A percentile compares a stretch with the other conserved stretches of the same genome.
These are phyloP conservation scores for Tricholoma flavovirens DNA, from an alignment of 768 basidiomycete genomes.

Conservation along the genomic window DNA sequence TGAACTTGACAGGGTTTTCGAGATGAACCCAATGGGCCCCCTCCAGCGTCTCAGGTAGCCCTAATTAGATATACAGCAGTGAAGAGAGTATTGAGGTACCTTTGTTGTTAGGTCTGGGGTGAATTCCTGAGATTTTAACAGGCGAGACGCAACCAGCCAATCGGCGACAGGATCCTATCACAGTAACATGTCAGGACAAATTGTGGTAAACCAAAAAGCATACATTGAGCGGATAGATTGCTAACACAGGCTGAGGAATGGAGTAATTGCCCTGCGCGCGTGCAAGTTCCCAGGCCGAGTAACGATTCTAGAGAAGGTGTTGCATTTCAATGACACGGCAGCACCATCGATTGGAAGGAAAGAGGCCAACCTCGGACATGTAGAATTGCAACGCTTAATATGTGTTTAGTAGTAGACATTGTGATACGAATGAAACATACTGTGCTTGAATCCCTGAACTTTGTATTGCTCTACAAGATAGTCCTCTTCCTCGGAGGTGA, in stretches of 20 bases:
- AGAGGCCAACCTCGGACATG: slow-evolving; percentile 38
- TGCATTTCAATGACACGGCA: background rate
- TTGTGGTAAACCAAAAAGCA: background rate
- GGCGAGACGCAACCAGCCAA: slow-evolving; percentile 27
- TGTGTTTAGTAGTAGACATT: background rate
- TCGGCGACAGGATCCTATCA: slow-evolving; percentile 44
- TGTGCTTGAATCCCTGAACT: slow-evolving; percentile 52
- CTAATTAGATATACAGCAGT: background rate
- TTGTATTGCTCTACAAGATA: slow-evolving; percentile 62
- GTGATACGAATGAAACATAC: slow-evolving; percentile 32
- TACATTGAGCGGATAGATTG: slow-evolving; percentile 36
- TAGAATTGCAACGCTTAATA: slow-evolving; percentile 61
- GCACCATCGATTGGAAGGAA: background rate
- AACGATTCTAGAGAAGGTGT: slow-evolving; percentile 36
- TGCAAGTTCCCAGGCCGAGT: slow-evolving; percentile 32
- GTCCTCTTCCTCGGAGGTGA: slow-evolving; percentile 57
- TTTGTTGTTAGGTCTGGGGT: slow-evolving; percentile 34
- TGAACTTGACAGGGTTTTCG: slow-evolving; percentile 50
- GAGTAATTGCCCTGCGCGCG: slow-evolving; percentile 42
- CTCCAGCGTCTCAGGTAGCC: slow-evolving; percentile 33
- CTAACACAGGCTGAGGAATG: slow-evolving; percentile 37
- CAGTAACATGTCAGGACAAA: background rate
- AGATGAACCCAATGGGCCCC: slow-evolving; percentile 68
- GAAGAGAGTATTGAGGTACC: slow-evolving; percentile 17
- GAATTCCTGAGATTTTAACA: slow-evolving; percentile 33